A percentile compares a stretch with the other conserved stretches of the same genome.
Evolutionary conservation across 768 basidiomycete species (phyloP).

Genomic region (Tubosaeta brunneosetosa): DNA sequence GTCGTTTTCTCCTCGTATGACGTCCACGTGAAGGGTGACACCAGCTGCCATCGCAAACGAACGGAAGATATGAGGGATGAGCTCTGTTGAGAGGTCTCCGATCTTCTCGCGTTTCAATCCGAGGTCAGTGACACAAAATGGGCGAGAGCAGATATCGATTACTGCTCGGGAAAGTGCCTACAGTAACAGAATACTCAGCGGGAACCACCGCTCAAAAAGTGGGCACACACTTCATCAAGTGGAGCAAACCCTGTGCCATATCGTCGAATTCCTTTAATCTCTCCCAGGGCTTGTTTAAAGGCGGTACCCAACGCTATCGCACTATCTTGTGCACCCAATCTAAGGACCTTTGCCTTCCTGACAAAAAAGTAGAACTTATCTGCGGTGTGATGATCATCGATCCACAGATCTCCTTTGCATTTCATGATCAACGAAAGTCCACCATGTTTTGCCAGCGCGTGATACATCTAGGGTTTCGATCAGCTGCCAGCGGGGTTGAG

Average conservation of each 20-base stretch:
- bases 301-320: slow-evolving; percentile 84
- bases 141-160: slow-evolving; percentile 96
- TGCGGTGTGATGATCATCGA: slow-evolving; percentile 98
- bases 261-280: slow-evolving; percentile 88
- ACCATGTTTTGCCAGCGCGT: slow-evolving; percentile 94
- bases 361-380: slow-evolving; percentile 57
- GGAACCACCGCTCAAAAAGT: background rate
- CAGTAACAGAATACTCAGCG: slow-evolving; percentile 3
- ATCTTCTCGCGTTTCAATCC: slow-evolving; percentile 86
- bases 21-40: slow-evolving; percentile 91
- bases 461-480: slow-evolving; percentile 73
- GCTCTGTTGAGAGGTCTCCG: slow-evolving; percentile 93
- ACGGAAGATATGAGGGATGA: slow-evolving; percentile 97
- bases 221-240: slow-evolving; percentile 77
- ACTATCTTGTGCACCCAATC: slow-evolving; percentile 62
- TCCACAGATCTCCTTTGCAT: slow-evolving; percentile 93
- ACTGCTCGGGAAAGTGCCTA: slow-evolving; percentile 95
- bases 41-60: slow-evolving; percentile 97
- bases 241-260: slow-evolving; percentile 98
- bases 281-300: slow-evolving; percentile 93
- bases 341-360: slow-evolving; percentile 14
- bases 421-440: slow-evolving; percentile 89
- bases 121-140: slow-evolving; percentile 91
- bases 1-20: slow-evolving; percentile 92
- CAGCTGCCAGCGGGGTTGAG: background rate